Base-by-base conservation (phyloP, 495 filamentous ascomycete genomes). In the Penicillium diatomitis region DNA sequence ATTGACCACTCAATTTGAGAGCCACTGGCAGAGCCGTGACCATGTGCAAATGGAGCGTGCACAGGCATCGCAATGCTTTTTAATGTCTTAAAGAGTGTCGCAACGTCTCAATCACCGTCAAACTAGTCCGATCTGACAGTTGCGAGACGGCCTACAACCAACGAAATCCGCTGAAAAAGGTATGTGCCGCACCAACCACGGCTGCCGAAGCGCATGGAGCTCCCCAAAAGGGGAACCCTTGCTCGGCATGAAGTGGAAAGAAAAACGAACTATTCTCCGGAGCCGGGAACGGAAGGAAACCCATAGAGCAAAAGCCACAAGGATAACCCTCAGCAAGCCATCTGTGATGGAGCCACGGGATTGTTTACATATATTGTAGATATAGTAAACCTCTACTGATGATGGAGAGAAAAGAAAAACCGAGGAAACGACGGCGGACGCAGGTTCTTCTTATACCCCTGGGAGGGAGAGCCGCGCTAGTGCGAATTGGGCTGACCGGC, bases 321-420 rank as follows among this genome's bases (percentile, higher is more conserved):
- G 65, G 57, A 70, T 70, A 74, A 67, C 68, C 69, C 71, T 74
- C 71, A 74, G 71, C 71, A 60, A 71, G 71, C 68, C 66, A 62
- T 57, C 38, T 54, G 50, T 67, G 50, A 62, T 62, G 66, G 68
- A 74, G 69, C 71, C 66, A 64, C 64, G 57, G 52, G 64, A 51
- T 52, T 49, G 50, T 69, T 71, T 69, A 70, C 60, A 69, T 58
- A 58, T 48, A 57, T 54, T 66, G 67, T 63, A 46, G 32, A 36
- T 46, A 37, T 46, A 46, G 70, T 73, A 73, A 73, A 73, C 70
- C 70, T 58, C 70, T 73, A 73, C 71, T 74, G 71, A 74, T 74
- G 71, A 74, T 74, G 57, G 41, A 57, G 61, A 70, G 67, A 59
- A 50, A 61, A 61, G 62, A 69, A 65, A 70, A 65, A 62, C 60